Percentiles rank a stretch among this genome's conserved stretches.
Conservation (phyloP, 257 asterid genomes). For the Lycium barbarum region DNA sequence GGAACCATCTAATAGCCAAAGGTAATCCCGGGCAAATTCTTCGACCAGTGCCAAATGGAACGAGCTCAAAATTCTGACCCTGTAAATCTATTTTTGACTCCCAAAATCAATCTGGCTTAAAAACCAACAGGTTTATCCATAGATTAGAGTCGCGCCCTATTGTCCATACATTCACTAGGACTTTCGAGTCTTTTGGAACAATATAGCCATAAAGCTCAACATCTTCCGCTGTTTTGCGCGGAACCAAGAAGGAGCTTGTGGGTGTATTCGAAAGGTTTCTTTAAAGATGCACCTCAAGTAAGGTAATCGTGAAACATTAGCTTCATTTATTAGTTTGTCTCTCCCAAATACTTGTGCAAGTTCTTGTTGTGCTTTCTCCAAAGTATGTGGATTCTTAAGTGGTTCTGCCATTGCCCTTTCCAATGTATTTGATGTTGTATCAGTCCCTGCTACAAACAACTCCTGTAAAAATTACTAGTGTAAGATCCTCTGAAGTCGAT, state of each 20-base stretch:
- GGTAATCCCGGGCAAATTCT: too few relatives aligned
- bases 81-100: not conserved
- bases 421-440: not conserved
- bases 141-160: not conserved
- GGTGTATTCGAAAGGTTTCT: not conserved
- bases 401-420: not conserved
- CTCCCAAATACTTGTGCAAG: not conserved
- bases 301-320: not conserved
- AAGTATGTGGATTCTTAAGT: not conserved
- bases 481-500: not conserved
- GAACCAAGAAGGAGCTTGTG: not conserved
- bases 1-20: too few relatives aligned
- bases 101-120: not conserved
- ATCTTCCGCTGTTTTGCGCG: not conserved
- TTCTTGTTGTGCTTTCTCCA: not conserved
- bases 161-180: not conserved
- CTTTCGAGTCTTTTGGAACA: not conserved
- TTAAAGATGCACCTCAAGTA: not conserved
- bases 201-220: not conserved
- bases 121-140: not conserved
- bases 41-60: too few relatives aligned
- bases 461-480: not conserved
- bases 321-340: constrained; percentile 5
- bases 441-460: not conserved
- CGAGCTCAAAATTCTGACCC: not conserved